Evolutionary conservation across 306 rosid genomes (phyloP), one percentile per base, ranked within the genome.

Genomic region (Senna siamea): DNA sequence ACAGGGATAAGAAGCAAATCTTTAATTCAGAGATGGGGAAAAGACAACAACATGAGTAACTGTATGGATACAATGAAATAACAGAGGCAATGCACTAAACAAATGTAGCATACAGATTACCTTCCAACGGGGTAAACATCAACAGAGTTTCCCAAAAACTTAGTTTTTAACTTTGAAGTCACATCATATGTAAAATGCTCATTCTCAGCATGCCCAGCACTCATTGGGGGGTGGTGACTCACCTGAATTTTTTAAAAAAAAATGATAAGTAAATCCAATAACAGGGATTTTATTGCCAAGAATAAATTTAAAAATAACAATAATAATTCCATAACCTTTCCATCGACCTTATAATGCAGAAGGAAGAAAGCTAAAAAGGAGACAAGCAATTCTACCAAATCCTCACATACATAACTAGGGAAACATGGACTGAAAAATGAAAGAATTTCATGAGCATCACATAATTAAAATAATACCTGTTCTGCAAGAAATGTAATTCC

Each of bases 41-140:
- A 17, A 73, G 43, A 5, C 34, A 6, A 44, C 38, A 26, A 41
- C 28, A 28, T 9, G n/a, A 38, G 66, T 23, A 18, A 14, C 5
- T 32, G 2, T 26, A 22, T 19, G 51, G 47, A 73, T 19, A 47
- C 12, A 54, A 66, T 12, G 53, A 65, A 1, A 51, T 15, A 48
- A 10, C 34, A 47, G 40, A 35, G 54, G 41, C 3, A 28, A 58
- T 43, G 4, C 11, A 17, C 12, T 11, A 57, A 70, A 70, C 18
- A 70, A 28, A 44, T 35, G 63, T 14, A 6, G 14, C 19, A 32
- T 30, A 28, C 15, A 1, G 53, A 70, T 72, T 73, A 89, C 92
- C 92, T 89, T 82, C 96, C 96, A 43, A 89, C 87, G 12, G 92
- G 96, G 75, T 89, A 89, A 28, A 89, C 79, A 76, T 89, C 92